These are phyloP conservation scores for Harringtonia lauricola DNA, from an alignment of 2,329 filamentous ascomycete species.

Conservation along the genomic window DNA sequence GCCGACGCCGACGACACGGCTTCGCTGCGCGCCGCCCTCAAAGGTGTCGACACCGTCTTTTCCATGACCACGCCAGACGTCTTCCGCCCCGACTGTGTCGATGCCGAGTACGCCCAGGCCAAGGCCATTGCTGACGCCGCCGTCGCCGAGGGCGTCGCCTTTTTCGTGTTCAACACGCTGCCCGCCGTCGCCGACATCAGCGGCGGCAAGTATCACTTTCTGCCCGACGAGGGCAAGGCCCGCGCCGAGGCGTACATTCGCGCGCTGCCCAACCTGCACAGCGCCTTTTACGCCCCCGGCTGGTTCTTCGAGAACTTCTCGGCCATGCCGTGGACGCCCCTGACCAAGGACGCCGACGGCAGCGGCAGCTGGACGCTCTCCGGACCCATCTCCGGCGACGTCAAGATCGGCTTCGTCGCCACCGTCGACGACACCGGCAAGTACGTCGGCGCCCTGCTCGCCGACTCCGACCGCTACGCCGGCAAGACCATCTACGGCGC, in stretches of 20 bases:
- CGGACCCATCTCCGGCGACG: constrained; percentile 20
- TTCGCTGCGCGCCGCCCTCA: constrained; percentile 24
- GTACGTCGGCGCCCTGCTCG: constrained; percentile 21
- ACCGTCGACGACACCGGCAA: constrained; percentile 27
- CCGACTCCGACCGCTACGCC: constrained; percentile 11
- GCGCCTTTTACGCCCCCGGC: constrained; percentile 39
- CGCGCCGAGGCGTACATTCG: constrained; percentile 46
- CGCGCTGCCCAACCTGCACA: constrained; percentile 30
- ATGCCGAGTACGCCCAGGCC: constrained; percentile 29
- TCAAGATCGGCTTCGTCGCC: constrained; percentile 27
- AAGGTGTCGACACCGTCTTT: constrained; percentile 27
- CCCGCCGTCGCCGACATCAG: constrained; percentile 47
- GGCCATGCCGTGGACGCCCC: constrained; percentile 12
- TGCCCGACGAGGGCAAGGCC: constrained; percentile 38
- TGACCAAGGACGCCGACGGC: constrained; percentile 13
- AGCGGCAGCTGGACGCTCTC: constrained; percentile 13
- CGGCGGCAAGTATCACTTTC: constrained; percentile 46
- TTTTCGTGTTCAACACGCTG: constrained; percentile 43
- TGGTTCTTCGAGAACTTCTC: constrained; percentile 44
- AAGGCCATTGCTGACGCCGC: constrained; percentile 34
- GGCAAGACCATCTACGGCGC: constrained; percentile 12
- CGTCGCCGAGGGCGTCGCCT: constrained; percentile 29
- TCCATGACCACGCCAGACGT: constrained; percentile 16
- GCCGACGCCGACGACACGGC: constrained; percentile 16
- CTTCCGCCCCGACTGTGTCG: constrained; percentile 13